Conservation (phyloP, 164 flowering plant genomes). For the Euptelea pleiosperma region DNA sequence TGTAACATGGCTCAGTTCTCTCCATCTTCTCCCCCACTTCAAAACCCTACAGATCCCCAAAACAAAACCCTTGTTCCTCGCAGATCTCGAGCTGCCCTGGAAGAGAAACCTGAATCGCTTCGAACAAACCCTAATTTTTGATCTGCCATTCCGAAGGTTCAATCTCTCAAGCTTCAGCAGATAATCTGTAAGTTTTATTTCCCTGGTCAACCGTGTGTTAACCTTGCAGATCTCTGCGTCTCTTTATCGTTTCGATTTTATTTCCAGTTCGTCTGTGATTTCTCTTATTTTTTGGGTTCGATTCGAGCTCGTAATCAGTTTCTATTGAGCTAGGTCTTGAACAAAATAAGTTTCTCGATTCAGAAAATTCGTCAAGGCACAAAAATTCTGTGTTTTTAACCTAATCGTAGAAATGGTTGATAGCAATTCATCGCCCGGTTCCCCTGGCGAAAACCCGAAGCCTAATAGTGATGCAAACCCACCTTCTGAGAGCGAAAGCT, state of each 20-base stretch:
- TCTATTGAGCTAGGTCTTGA: background rate
- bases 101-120: too few relatives aligned
- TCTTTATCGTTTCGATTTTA: background rate
- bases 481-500: conserved; percentile 30
- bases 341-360: background rate
- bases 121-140: too few relatives aligned
- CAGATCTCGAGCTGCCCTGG: too few relatives aligned
- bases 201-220: background rate
- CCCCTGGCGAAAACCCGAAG: conserved; percentile 26
- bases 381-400: background rate
- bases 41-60: too few relatives aligned
- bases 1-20: too few relatives aligned
- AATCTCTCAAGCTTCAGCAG: background rate
- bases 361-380: background rate
- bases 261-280: background rate
- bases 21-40: too few relatives aligned
- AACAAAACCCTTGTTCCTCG: too few relatives aligned
- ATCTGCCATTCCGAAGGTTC: background rate
- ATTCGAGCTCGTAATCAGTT: background rate
- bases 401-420: conserved; percentile 31
- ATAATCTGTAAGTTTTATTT: background rate
- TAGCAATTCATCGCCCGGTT: conserved; percentile 19
- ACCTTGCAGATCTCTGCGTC: background rate
- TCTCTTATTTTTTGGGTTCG: background rate
- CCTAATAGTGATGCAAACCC: conserved; percentile 23